Base-by-base conservation (phyloP, 257 asterid genomes). In the Penstemon davidsonii region DNA sequence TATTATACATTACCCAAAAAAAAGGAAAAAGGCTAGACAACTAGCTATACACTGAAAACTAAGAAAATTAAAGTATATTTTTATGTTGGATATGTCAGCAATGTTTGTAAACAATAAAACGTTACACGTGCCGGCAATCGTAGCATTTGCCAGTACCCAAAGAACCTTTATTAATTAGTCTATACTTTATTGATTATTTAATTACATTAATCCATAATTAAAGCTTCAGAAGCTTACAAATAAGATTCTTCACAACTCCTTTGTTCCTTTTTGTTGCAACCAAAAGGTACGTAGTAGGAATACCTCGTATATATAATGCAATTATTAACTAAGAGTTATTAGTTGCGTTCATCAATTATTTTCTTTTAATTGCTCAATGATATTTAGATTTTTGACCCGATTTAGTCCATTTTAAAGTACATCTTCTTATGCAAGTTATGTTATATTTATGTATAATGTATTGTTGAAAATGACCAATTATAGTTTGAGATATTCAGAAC, bases 131-230 rank as follows among this genome's bases (percentile, higher is more conserved):
- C 53, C 72, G 57, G 11, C 47, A 62, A 55, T 42, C 47, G 42
- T 75, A 62, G 8, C 71, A 64, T 67, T 61, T 66, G 76, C 58
- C 41, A n/a, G 6, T 68, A 64, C 65, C 73, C 68, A 64, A 58
- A 50, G 25, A 49, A 6, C 40, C 54, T 68, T 25, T 25, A 25
- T 55, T 63, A 55, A 56, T 47, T 68, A 62, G 47, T 8, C 40
- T 13, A 41, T 56, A 37, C n/a, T 68, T n/a, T 15, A 62, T 25
- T 56, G 58, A 42, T 69, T 64, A 60, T 62, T 64, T 4, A 39
- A 4, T 52, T 41, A 57, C 60, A 42, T n/a, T 45, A 61, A 66
- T 60, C 53, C 12, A 43, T 40, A 13, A 18, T 53, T 53, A 40
- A 52, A 4, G 55, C 0, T 61, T 41, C 52, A 52, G 9, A 41